These are phyloP conservation scores for Rhizomucor pusillus DNA, from an alignment of 371 early-diverging fungal species.

Conservation along the genomic window DNA sequence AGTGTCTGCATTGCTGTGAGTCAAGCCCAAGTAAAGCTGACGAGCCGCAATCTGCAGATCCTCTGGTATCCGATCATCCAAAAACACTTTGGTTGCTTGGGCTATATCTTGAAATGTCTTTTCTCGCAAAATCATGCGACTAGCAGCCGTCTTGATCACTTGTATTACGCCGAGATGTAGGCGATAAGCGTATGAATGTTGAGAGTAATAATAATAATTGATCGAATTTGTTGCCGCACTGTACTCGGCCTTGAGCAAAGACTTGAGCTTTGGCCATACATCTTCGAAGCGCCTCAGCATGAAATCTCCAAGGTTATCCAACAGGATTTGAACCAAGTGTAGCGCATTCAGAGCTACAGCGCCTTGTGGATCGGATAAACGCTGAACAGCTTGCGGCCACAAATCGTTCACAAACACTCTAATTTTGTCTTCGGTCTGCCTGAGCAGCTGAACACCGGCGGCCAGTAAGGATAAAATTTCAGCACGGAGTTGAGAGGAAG, in stretches of 20 bases:
- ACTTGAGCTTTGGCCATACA: conserved; percentile 49
- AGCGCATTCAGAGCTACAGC: conserved; percentile 53
- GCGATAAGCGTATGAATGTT: conserved; percentile 33
- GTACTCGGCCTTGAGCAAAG: conserved; percentile 13
- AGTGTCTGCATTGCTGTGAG: conserved; percentile 32
- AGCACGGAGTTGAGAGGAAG: conserved; percentile 51
- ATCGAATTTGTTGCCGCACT: conserved; percentile 1
- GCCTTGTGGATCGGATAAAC: conserved; percentile 48
- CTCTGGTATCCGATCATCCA: conserved; percentile 22
- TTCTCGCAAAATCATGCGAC: conserved; percentile 25
- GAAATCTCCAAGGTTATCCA: conserved; percentile 44
- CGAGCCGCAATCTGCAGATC: conserved; percentile 27
- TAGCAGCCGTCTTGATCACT: conserved; percentile 22
- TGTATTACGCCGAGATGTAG: conserved; percentile 30
- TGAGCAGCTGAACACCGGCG: conserved; percentile 34
- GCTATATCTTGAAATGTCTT: conserved; percentile 22
- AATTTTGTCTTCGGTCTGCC: conserved; percentile 27
- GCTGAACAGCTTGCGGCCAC: conserved; percentile 52
- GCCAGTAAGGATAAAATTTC: conserved; percentile 41
- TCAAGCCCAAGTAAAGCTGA: conserved; percentile 19
- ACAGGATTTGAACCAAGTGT: conserved; percentile 26
- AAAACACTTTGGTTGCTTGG: conserved; percentile 23
- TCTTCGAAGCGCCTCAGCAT: conserved; percentile 42
- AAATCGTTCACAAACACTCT: conserved; percentile 48
- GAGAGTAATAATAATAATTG: conserved; percentile 22